Evolutionary conservation across 345 rosid genomes (phyloP).

Genomic region (Abelmoschus esculentus): DNA sequence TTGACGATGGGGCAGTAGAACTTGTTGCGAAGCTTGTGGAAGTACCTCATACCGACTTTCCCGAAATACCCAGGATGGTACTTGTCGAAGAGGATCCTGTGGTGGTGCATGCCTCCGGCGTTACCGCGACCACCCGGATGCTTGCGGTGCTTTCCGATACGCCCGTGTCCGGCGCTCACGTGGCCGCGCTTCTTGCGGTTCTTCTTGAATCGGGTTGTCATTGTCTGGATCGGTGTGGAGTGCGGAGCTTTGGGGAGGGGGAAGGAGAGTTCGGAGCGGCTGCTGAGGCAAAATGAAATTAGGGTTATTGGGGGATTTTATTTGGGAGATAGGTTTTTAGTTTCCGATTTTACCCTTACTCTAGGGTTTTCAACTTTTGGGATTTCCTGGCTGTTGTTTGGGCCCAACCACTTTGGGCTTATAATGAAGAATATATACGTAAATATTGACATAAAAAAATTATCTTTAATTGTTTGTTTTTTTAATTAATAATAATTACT

Average conservation of each 20-base stretch:
- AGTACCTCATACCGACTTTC: conserved; percentile 86
- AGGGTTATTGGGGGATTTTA: conserved; percentile 8
- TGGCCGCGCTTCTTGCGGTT: conserved; percentile 89
- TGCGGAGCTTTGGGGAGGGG: neutral
- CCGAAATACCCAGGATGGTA: conserved; percentile 86
- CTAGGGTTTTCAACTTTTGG: conserved; percentile 15
- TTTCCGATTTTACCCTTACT: conserved; percentile 20
- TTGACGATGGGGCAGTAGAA: conserved; percentile 73
- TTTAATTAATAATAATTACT: no score
- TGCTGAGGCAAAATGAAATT: neutral
- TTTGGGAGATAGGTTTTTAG: neutral
- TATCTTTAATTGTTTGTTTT: no score
- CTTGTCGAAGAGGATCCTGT: conserved; percentile 86
- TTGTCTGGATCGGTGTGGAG: neutral
- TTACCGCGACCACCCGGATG: conserved; percentile 89
- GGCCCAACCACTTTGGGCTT: neutral
- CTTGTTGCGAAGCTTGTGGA: conserved; percentile 79
- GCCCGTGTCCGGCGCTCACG: conserved; percentile 83
- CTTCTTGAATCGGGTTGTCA: conserved; percentile 71
- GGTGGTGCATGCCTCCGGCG: conserved; percentile 93
- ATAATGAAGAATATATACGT: no score
- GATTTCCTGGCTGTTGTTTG: neutral
- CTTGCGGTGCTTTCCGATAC: conserved; percentile 77
- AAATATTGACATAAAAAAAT: no score
- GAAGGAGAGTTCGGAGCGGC: neutral